Evolutionary conservation across 768 basidiomycete genomes (phyloP), one percentile per base, ranked within the genome.

Genomic region (Chiua virens): DNA sequence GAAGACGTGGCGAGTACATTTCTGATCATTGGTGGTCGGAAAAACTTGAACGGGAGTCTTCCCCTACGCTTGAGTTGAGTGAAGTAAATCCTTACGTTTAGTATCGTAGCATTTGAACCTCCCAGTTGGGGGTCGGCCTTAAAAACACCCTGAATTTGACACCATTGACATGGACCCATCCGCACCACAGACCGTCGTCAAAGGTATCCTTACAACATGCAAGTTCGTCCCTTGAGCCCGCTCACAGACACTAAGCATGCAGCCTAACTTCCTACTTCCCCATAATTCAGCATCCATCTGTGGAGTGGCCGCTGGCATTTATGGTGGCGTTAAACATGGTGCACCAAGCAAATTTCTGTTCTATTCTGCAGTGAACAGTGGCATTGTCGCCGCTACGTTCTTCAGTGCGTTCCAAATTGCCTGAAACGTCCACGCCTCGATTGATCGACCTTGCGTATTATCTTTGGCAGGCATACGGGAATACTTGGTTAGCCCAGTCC

Each of bases 181-280:
- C 47, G 69, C 67, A 52, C 60, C 69, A 32, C 58, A 65, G 51
- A 81, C 77, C 23, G 73, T 89, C 40, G 73, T 76, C 25, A 72
- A 78, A 50, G 85, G 86, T 50, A 81, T 85, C 23, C 61, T 79
- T 54, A 68, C 79, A 71, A 82, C 85, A 84, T 90, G 88, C 87
- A 79, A 86, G 88, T 89, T 82, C 82, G 85, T 86, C 72, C 59
- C 58, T 52, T 52, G 41, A 52, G 34, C 23, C 27, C 39, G 42
- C 47, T 32, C 15, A 28, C 45, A 32, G 37, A 49, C 50, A 43
- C 38, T 23, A 51, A 57, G 47, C 52, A 36, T 58, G 35, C 53
- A 56, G 62, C 37, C 52, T 69, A 51, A 67, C 60, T 58, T 64
- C 60, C 62, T 55, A 63, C 55, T 50, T 46, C 39, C 13, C 37